Evolutionary conservation across 2,329 filamentous ascomycete genomes (phyloP).

Genomic region (Fusarium brevicatenulatum): DNA sequence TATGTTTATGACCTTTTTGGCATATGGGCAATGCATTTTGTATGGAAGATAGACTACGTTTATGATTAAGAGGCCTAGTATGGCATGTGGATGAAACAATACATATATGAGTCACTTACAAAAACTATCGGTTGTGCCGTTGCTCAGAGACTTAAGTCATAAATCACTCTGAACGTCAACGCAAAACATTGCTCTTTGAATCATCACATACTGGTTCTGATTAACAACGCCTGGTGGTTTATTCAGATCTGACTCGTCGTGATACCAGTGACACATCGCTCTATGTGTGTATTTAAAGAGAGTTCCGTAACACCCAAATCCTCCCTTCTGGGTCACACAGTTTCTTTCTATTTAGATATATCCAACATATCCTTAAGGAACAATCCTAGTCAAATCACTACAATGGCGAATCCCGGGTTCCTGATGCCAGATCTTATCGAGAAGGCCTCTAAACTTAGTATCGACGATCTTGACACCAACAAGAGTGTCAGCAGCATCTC

Average conservation of each 20-base stretch:
- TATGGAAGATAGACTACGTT: constrained; percentile 23
- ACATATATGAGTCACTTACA: not conserved
- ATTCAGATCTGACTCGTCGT: not conserved
- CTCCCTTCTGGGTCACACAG: not conserved
- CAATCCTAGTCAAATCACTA: not conserved
- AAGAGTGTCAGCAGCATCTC: not conserved
- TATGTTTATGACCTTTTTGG: not conserved
- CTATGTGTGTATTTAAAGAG: not conserved
- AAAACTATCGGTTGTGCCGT: not conserved
- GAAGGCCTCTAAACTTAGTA: not conserved
- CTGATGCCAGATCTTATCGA: not conserved
- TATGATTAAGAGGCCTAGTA: constrained; percentile 5
- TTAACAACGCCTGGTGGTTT: not conserved
- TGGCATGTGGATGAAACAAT: constrained; percentile 25
- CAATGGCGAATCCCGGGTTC: constrained; percentile 5
- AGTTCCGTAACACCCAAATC: not conserved
- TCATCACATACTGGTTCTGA: not conserved
- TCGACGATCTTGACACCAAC: not conserved
- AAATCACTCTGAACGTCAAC: no score
- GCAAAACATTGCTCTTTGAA: not conserved
- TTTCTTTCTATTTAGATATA: not conserved
- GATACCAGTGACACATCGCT: not conserved
- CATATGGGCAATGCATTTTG: constrained; percentile 6
- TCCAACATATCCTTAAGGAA: not conserved
- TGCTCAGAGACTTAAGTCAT: not conserved